phyloP scores from a whole-genome alignment of 306 rosid genomes.

The Prunus salicina region DNA sequence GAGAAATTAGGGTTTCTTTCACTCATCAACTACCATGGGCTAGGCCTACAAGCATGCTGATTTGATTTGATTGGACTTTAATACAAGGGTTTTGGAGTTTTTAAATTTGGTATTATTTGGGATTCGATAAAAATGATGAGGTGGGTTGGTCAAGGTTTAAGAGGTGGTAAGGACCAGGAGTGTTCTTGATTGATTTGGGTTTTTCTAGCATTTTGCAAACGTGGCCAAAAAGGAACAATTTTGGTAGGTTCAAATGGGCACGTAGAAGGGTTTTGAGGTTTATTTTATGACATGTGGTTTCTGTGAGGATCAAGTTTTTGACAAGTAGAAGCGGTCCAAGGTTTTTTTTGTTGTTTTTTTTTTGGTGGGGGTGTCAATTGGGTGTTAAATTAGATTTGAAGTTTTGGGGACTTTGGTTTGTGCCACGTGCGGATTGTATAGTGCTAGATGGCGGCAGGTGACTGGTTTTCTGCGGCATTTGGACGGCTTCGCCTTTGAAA shows the following conservation, averaged over 20 bases:
- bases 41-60: constrained; percentile 29
- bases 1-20: constrained; percentile 46
- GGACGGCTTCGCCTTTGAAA: constrained; percentile 17
- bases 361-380: too few relatives aligned
- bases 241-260: constrained; percentile 10
- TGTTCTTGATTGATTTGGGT: constrained; percentile 29
- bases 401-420: background rate
- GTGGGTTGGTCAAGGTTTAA: constrained; percentile 37
- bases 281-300: background rate
- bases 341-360: too few relatives aligned
- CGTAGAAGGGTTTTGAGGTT: background rate
- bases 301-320: background rate
- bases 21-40: constrained; percentile 50
- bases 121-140: constrained; percentile 19
- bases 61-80: background rate
- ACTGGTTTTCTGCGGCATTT: background rate
- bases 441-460: constrained; percentile 2
- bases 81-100: background rate
- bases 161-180: constrained; percentile 29
- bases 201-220: constrained; percentile 33
- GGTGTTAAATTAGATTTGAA: background rate
- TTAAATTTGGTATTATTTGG: background rate
- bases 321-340: background rate
- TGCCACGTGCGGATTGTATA: constrained; percentile 27
- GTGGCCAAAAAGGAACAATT: constrained; percentile 21